These are phyloP conservation scores for Eucalyptus polybractea DNA, from an alignment of 345 rosid species.

Conservation along the genomic window DNA sequence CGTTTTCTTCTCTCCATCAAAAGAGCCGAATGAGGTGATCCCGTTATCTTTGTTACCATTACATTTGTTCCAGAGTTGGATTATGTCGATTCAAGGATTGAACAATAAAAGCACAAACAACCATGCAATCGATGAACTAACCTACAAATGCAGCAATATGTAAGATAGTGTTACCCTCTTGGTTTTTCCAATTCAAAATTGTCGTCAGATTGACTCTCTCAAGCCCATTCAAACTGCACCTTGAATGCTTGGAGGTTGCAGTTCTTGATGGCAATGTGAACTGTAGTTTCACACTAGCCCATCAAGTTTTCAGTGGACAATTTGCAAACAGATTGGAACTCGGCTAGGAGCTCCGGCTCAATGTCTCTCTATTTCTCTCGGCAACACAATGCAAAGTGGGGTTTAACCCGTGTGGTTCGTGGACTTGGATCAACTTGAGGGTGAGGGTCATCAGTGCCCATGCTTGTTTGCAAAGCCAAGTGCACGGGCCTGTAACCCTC, in stretches of 20 bases:
- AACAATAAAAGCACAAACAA: background rate
- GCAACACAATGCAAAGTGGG: background rate
- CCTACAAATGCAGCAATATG: fast-evolving
- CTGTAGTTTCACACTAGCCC: background rate
- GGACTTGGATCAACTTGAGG: background rate
- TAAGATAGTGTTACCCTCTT: fast-evolving
- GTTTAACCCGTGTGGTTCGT: fast-evolving
- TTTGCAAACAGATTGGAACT: slow-evolving; percentile 1
- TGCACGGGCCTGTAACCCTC: background rate
- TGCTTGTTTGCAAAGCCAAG: background rate
- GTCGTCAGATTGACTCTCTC: fast-evolving
- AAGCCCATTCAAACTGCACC: background rate
- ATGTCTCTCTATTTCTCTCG: background rate
- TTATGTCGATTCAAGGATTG: background rate
- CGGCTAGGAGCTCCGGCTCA: background rate
- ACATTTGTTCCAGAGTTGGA: background rate
- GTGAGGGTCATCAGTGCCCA: background rate
- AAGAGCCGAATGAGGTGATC: background rate
- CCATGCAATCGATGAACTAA: fast-evolving
- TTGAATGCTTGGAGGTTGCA: background rate
- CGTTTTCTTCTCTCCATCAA: background rate
- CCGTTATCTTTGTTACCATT: background rate
- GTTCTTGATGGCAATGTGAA: slow-evolving; percentile 4
- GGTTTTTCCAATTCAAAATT: background rate
- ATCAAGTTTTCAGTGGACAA: slow-evolving; percentile 8